Evolutionary conservation across 768 basidiomycete species (phyloP), one percentile per base, ranked within the genome.

Genomic region (Termitomyces sp.): DNA sequence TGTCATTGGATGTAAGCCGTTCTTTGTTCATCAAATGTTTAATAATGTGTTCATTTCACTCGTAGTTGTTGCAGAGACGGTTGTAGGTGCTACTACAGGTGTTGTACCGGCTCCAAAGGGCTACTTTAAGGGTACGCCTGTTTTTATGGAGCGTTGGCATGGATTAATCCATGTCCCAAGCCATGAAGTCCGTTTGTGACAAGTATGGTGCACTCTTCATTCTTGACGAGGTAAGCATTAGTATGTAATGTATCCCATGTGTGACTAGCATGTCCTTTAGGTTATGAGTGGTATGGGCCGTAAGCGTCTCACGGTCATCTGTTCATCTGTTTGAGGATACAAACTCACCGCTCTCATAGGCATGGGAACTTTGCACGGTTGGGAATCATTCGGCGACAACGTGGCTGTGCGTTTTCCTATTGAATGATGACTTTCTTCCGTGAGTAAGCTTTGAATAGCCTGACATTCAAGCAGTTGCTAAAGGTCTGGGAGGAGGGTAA

Each of bases 231-330:
- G 89, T 79, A 23, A 50, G 74, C 63, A 18, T 9, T 33, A 58
- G n/a, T 61, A 54, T 44, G 7, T 2, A 33, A 43, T 50, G 28
- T 55, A 49, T 46, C 1, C 32, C 20, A 32, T n/a, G 36, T 56
- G 28, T 33, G 43, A 43, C 33, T 48, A 16, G 40, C 46, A 28
- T n/a, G 33, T 35, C 9, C 33, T 51, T 14, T 58, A 81, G 79
- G 76, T 94, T 49, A 94, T 95, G 93, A 85, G 87, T 68, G 92
- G 92, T 47, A 93, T 94, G 88, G 91, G 93, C 58, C 84, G 92
- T 88, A 68, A 72, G 89, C 78, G 41, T 43, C 55, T 43, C 35
- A 49, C n/a, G 16, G 13, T 40, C 28, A 57, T 50, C n/a, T 40
- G 20, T 36, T 13, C 12, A 23, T 23, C 36, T 35, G 8, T 35